A percentile compares a stretch with the other conserved stretches of the same genome.
Evolutionary conservation across 345 rosid genomes (phyloP).

Genomic region (Raphanus sativus): DNA sequence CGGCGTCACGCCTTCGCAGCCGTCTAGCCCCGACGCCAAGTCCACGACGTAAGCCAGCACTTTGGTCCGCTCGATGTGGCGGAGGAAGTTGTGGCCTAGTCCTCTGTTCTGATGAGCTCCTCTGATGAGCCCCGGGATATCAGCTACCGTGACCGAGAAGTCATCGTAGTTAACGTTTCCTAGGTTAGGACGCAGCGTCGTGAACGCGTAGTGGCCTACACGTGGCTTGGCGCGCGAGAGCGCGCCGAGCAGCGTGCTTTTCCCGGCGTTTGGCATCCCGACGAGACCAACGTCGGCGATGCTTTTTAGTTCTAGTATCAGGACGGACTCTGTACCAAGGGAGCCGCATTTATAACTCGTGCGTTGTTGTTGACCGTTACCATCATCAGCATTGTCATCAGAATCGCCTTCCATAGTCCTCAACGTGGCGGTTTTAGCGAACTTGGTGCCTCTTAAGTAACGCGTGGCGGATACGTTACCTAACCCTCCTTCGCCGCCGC

Average conservation of each 20-base stretch:
- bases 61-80: slow-evolving; percentile 93
- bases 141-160: slow-evolving; percentile 87
- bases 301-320: slow-evolving; percentile 83
- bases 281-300: slow-evolving; percentile 98
- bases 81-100: slow-evolving; percentile 84
- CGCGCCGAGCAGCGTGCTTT: slow-evolving; percentile 90
- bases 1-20: slow-evolving; percentile 68
- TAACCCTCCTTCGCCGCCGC: slow-evolving; percentile 85
- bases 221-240: slow-evolving; percentile 79
- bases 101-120: slow-evolving; percentile 88
- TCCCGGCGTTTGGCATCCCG: slow-evolving; percentile 96
- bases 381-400: slow-evolving; percentile 38
- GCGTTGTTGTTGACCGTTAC: slow-evolving; percentile 36
- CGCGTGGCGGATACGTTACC: slow-evolving; percentile 58
- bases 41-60: slow-evolving; percentile 91
- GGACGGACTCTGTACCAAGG: slow-evolving; percentile 63
- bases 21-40: slow-evolving; percentile 72
- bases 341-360: slow-evolving; percentile 50
- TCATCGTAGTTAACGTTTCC: slow-evolving; percentile 79
- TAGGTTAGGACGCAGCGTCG: slow-evolving; percentile 83
- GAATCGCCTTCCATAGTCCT: slow-evolving; percentile 18
- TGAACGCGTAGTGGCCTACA: slow-evolving; percentile 85
- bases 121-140: slow-evolving; percentile 89
- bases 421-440: slow-evolving; percentile 19
- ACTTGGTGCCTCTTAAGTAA: slow-evolving; percentile 45